Evolutionary conservation across 2,329 filamentous ascomycete genomes (phyloP).

Genomic region (Microdochium bolleyi): DNA sequence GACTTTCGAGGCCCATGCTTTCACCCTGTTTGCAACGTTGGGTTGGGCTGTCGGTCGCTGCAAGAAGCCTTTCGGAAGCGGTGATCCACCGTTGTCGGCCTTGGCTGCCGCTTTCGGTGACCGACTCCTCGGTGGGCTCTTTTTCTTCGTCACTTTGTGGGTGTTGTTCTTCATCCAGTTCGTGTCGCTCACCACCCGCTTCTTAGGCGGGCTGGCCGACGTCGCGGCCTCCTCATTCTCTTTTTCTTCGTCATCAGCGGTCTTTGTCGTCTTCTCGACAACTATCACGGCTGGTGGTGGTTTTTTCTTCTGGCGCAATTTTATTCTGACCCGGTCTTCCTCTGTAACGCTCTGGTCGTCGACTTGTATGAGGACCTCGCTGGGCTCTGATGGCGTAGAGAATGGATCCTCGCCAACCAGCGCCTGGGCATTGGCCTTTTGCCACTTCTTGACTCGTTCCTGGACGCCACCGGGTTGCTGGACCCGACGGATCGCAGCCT

Average conservation of each 20-base stretch:
- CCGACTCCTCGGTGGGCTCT: slow-evolving; percentile 33
- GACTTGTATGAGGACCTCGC: slow-evolving; percentile 51
- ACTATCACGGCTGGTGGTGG: slow-evolving; percentile 21
- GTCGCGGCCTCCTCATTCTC: slow-evolving; percentile 27
- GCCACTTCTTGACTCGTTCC: slow-evolving; percentile 78
- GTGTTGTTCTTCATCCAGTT: slow-evolving; percentile 66
- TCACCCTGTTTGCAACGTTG: slow-evolving; percentile 49
- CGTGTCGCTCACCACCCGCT: slow-evolving; percentile 86
- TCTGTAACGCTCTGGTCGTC: slow-evolving; percentile 56
- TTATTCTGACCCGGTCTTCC: slow-evolving; percentile 51
- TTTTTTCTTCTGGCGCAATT: slow-evolving; percentile 37
- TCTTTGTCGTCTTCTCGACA: slow-evolving; percentile 17
- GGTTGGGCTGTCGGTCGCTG: slow-evolving; percentile 45
- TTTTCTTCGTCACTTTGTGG: slow-evolving; percentile 27
- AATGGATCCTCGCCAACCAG: slow-evolving; percentile 44
- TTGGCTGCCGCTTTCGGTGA: slow-evolving; percentile 25
- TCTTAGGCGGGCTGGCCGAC: slow-evolving; percentile 64
- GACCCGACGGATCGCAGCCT: slow-evolving; percentile 49
- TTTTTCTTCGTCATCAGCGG: slow-evolving; percentile 17
- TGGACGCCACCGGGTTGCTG: slow-evolving; percentile 61
- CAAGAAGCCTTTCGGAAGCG: slow-evolving; percentile 52
- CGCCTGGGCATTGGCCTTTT: slow-evolving; percentile 65
- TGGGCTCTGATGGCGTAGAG: slow-evolving; percentile 47
- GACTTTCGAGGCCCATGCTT: slow-evolving; percentile 52
- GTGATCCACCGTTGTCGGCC: slow-evolving; percentile 23